A percentile compares a stretch with the other conserved stretches of the same genome.
Conservation (phyloP, 2,329 filamentous ascomycete genomes). For the Alternaria triticina region DNA sequence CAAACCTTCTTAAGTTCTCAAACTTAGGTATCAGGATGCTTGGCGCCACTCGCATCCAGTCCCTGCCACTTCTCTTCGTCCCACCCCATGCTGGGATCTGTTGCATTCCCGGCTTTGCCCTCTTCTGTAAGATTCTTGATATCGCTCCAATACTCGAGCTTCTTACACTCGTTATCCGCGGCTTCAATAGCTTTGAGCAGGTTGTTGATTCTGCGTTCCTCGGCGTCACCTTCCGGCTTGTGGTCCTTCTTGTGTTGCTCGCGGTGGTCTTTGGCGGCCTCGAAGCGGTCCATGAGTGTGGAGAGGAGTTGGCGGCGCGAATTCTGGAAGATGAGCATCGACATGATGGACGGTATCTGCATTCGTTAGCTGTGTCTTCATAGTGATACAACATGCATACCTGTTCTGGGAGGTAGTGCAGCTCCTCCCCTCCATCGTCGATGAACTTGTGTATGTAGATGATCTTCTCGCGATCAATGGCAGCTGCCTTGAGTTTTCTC, state of each 20-base stretch:
- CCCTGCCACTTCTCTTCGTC: conserved; percentile 48
- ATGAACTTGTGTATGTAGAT: conserved; percentile 83
- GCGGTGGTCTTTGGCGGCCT: conserved; percentile 60
- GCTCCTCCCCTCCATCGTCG: conserved; percentile 71
- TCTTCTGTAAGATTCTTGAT: conserved; percentile 52
- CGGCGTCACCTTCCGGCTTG: conserved; percentile 54
- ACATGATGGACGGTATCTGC: conserved; percentile 54
- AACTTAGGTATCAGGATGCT: conserved; percentile 30
- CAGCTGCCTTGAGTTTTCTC: conserved; percentile 68
- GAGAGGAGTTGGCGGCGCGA: conserved; percentile 79
- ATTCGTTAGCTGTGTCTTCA: conserved; percentile 16
- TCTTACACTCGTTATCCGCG: conserved; percentile 80
- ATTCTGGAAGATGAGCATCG: conserved; percentile 85
- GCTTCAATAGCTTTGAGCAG: conserved; percentile 76
- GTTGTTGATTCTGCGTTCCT: conserved; percentile 65
- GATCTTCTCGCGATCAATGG: conserved; percentile 91
- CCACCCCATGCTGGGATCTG: conserved; percentile 44
- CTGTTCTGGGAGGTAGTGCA: conserved; percentile 73
- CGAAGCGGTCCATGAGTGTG: conserved; percentile 65
- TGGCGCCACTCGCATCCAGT: conserved; percentile 45
- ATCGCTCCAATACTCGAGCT: conserved; percentile 87
- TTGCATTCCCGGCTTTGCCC: conserved; percentile 43
- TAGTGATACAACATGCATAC: conserved; percentile 41
- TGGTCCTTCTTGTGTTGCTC: conserved; percentile 52
- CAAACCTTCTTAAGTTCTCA: background rate